These are phyloP conservation scores for Colletotrichum costaricense DNA, from an alignment of 2,329 filamentous ascomycete genomes.

Conservation along the genomic window DNA sequence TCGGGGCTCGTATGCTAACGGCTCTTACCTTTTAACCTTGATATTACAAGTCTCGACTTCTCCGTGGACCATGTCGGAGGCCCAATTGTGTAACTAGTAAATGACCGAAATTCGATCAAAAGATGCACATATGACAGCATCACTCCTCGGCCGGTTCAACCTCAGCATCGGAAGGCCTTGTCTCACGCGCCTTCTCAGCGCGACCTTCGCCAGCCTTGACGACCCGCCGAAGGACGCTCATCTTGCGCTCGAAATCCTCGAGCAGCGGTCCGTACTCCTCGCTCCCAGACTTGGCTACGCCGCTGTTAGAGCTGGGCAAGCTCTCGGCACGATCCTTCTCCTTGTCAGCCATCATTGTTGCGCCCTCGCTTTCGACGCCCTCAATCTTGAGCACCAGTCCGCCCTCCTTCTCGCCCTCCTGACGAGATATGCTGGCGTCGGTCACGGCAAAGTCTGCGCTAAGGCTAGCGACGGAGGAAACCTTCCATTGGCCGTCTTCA, in stretches of 20 bases:
- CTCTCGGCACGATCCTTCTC: conserved; percentile 24
- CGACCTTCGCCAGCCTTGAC: conserved; percentile 59
- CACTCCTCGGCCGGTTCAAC: conserved; percentile 38
- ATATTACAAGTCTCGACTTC: not conserved
- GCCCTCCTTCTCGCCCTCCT: conserved; percentile 45
- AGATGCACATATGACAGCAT: not conserved
- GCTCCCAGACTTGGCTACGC: conserved; percentile 42
- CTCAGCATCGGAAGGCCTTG: not conserved
- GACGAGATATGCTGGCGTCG: conserved; percentile 56
- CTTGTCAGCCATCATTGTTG: conserved; percentile 35
- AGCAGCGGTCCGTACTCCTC: conserved; percentile 65
- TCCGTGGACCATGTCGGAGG: not conserved
- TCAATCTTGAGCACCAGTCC: conserved; percentile 72
- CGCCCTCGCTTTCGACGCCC: conserved; percentile 56
- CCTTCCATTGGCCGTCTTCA: conserved; percentile 57
- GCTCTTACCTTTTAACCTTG: not conserved
- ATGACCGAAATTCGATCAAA: not conserved
- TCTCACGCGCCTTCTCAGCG: conserved; percentile 25
- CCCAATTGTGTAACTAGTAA: not conserved
- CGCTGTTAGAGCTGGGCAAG: conserved; percentile 43
- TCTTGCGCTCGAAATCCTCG: conserved; percentile 68
- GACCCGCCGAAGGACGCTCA: conserved; percentile 65
- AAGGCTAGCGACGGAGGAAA: conserved; percentile 78
- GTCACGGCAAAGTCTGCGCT: conserved; percentile 77
- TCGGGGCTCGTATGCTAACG: accelerated